Base-by-base conservation (phyloP, 2,329 filamentous ascomycete species). In the Talaromyces islandicus region DNA sequence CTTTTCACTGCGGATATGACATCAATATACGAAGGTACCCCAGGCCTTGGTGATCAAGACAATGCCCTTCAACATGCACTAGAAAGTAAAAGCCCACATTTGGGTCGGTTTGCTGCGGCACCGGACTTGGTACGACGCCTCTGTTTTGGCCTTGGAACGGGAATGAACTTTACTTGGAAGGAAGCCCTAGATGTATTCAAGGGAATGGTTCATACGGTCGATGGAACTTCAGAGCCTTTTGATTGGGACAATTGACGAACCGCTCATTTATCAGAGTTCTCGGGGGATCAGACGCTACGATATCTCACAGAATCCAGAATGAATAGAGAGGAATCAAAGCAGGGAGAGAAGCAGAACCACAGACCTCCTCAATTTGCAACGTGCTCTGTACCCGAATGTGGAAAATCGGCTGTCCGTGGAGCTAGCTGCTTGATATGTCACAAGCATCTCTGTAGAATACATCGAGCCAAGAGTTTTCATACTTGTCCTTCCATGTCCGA, bases 71-170 rank as follows among this genome's bases (percentile, higher is more conserved):
- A 29, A 14, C n/a, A 55, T 12, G 53, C 53, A 55, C 5, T 55
- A 17, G n/a, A 41, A 41, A 14, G n/a, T 21, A 25, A 32, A 52
- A 32, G 41, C 24, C n/a, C 25, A 19, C 24, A 29, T 32, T 17
- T 60, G 21, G 38, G 27, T 14, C 52, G 19, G 17, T 48, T 60
- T 41, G 41, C 46, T 14, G 41, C 27, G n/a, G 54, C 53, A 7
- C 54, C 58, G n/a, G 58, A 60, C 35, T 53, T 60, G 51, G 25
- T 57, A 46, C 58, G 58, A 25, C 58, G 58, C 17, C 52, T 60
- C 54, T 57, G 53, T 38, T 57, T 60, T 41, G 58, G 14, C 25
- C 29, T 60, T 14, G 58, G 58, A 17, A 60, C 52, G 54, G 58
- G 43, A 14, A 53, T 60, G 58, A 38, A 56, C 17, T 30, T 41